Evolutionary conservation across 164 flowering plant species (phyloP).

Genomic region (Berberis thunbergii): DNA sequence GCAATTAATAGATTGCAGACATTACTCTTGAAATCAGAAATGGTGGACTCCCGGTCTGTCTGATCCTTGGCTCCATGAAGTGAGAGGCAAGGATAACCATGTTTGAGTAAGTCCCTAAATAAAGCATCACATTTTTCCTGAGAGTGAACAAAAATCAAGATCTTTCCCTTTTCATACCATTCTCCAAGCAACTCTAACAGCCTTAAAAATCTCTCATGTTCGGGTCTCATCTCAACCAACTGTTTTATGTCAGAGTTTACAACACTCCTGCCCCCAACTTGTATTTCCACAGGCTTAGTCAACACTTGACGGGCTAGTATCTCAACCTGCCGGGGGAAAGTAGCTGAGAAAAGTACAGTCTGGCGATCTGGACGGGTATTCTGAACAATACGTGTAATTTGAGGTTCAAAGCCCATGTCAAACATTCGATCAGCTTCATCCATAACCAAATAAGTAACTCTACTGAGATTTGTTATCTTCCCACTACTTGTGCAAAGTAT

Average conservation of each 20-base stretch:
- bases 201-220: slow-evolving; percentile 69
- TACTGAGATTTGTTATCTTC: slow-evolving; percentile 78
- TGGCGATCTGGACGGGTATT: slow-evolving; percentile 90
- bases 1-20: slow-evolving; percentile 88
- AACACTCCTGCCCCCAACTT: slow-evolving; percentile 97
- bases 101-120: slow-evolving; percentile 62
- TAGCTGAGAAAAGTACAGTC: slow-evolving; percentile 96
- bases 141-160: slow-evolving; percentile 80
- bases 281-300: slow-evolving; percentile 85
- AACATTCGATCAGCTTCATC: slow-evolving; percentile 99
- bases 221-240: slow-evolving; percentile 86
- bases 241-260: slow-evolving; percentile 93
- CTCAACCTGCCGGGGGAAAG: slow-evolving; percentile 96
- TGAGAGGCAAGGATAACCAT: slow-evolving; percentile 83
- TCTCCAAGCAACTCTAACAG: slow-evolving; percentile 89
- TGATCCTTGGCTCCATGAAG: slow-evolving; percentile 99
- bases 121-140: slow-evolving; percentile 91
- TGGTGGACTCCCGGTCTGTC: slow-evolving; percentile 89
- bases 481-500: slow-evolving; percentile 91
- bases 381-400: slow-evolving; percentile 89
- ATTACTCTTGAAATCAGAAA: slow-evolving; percentile 82
- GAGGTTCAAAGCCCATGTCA: slow-evolving; percentile 99
- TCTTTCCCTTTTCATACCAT: slow-evolving; percentile 92
- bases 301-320: slow-evolving; percentile 79
- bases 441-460: slow-evolving; percentile 88